Evolutionary conservation across 1,284 basidiomycete species (phyloP).

Genomic region (Ustilago shanxiensis): DNA sequence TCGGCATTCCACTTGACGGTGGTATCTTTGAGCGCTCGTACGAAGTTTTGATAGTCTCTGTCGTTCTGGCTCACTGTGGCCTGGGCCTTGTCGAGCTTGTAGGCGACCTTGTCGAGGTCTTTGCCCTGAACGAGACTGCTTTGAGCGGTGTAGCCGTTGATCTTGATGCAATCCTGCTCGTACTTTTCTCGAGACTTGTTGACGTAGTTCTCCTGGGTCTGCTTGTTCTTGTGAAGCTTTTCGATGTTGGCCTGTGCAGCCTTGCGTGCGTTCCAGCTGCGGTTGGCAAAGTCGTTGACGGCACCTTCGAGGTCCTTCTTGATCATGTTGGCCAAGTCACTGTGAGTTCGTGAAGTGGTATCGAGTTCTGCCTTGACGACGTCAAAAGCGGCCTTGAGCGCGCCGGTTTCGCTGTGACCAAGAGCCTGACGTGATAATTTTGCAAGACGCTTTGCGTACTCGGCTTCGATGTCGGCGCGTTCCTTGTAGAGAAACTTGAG

Average conservation of each 20-base stretch:
- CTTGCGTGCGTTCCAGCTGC: conserved; percentile 59
- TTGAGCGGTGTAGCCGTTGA: conserved; percentile 96
- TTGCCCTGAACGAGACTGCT: conserved; percentile 91
- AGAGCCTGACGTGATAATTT: conserved; percentile 84
- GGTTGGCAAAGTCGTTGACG: conserved; percentile 62
- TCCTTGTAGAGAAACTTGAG: conserved; percentile 88
- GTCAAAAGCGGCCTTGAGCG: conserved; percentile 82
- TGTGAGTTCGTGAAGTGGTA: conserved; percentile 80
- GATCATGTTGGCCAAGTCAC: conserved; percentile 80
- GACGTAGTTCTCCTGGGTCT: conserved; percentile 67
- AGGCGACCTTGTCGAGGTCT: conserved; percentile 89
- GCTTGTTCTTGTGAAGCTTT: conserved; percentile 68
- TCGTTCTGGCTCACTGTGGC: conserved; percentile 85
- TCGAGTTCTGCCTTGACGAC: conserved; percentile 86
- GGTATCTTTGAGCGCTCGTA: conserved; percentile 84
- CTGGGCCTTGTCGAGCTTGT: conserved; percentile 88
- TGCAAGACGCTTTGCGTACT: conserved; percentile 87
- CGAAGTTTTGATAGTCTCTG: conserved; percentile 86
- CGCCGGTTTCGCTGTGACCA: conserved; percentile 92
- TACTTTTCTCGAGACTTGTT: conserved; percentile 87
- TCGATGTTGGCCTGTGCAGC: conserved; percentile 58
- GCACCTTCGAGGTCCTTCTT: conserved; percentile 80
- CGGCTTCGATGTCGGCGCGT: conserved; percentile 88
- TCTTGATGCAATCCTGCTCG: conserved; percentile 90
- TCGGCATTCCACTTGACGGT: conserved; percentile 88